Conservation (phyloP, 1,284 basidiomycete species). For the Ustilago trichophora region DNA sequence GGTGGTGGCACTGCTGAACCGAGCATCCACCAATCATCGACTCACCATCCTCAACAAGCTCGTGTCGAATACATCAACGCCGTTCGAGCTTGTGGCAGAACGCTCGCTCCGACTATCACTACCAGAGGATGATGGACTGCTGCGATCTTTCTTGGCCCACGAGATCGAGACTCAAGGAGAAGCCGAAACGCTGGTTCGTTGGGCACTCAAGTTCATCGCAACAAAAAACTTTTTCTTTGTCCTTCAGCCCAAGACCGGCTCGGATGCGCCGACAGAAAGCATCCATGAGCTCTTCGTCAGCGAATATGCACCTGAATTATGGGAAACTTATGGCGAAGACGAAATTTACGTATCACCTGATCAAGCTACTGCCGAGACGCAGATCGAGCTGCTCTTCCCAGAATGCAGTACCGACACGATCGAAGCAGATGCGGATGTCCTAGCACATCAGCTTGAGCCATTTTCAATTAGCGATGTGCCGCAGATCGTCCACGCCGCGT, state of each 20-base stretch:
- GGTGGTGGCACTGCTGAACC: conserved; percentile 25
- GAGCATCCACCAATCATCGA: conserved; percentile 20
- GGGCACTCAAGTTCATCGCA: conserved; percentile 42
- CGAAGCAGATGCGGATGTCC: no score
- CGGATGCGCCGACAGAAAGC: background rate
- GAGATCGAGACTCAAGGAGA: conserved; percentile 24
- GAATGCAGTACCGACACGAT: no score
- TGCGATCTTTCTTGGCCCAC: conserved; percentile 42
- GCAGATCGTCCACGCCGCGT: background rate
- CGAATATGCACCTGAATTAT: background rate
- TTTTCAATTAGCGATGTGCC: no score
- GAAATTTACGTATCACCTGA: conserved; percentile 44
- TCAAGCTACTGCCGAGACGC: conserved; percentile 19
- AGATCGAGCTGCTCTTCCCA: conserved; percentile 48
- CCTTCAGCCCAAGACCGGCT: conserved; percentile 17
- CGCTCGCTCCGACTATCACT: conserved; percentile 20
- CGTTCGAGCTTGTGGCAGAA: conserved; percentile 41
- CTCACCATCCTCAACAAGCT: conserved; percentile 12
- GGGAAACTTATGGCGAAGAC: conserved; percentile 29
- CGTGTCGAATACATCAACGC: background rate
- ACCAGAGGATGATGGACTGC: conserved; percentile 44
- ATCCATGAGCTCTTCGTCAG: background rate
- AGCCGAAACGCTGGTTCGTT: conserved; percentile 26
- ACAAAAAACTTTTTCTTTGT: conserved; percentile 30
- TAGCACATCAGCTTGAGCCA: no score